Evolutionary conservation across 164 flowering plant genomes (phyloP).

Genomic region (Paratinospora sagittata): DNA sequence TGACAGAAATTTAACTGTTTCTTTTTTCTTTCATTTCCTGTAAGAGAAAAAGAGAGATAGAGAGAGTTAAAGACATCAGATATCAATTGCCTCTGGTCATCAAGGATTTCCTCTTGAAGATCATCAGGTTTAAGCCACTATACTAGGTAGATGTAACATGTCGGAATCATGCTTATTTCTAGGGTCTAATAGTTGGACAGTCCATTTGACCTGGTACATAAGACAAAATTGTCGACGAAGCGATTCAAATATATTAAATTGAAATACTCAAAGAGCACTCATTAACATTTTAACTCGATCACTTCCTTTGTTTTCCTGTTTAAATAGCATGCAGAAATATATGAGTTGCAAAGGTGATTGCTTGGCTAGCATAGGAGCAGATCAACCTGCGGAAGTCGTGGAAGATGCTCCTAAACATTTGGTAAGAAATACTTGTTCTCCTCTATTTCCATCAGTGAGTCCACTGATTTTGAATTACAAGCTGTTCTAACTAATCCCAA

Average conservation of each 20-base stretch:
- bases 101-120: neutral
- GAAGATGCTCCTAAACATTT: constrained; percentile 81
- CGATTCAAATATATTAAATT: neutral
- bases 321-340: constrained; percentile 68
- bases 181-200: no score
- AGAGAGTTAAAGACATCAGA: no score
- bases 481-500: neutral
- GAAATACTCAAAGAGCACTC: neutral
- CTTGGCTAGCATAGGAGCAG: constrained; percentile 77
- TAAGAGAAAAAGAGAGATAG: no score
- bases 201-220: no score
- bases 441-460: neutral
- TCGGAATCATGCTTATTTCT: no score
- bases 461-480: neutral
- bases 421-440: constrained; percentile 34
- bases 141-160: no score
- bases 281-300: neutral
- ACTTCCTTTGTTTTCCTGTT: neutral
- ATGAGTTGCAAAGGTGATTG: constrained; percentile 86
- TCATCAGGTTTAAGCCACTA: neutral
- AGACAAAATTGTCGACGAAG: neutral
- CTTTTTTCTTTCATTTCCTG: neutral
- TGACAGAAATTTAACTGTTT: neutral
- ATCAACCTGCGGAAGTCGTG: constrained; percentile 98
- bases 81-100: no score